Base-by-base conservation (phyloP, 2,329 filamentous ascomycete species). In the Shiraia bambusicola region DNA sequence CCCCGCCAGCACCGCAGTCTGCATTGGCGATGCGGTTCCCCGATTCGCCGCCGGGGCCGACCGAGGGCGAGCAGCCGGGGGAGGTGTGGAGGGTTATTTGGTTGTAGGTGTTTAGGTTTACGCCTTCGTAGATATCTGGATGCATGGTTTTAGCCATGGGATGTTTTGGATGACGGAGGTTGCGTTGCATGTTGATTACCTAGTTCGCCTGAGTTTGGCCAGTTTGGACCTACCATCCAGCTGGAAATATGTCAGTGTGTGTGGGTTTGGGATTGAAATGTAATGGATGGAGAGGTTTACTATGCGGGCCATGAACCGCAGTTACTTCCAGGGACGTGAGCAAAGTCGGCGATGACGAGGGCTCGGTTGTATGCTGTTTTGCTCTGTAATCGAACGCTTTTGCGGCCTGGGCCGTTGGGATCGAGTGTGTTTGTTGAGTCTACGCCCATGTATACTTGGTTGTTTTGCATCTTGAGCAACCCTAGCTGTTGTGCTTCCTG, bases 261-360 rank as follows among this genome's bases (percentile, higher is more conserved):
- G 13, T 15, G n/a, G 7, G 31, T 16, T 2, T 12, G 12, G n/a
- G 6, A n/a, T 15, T 11, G 9, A 19, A n/a, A n/a, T n/a, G n/a
- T n/a, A n/a, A n/a, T n/a, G 1, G 17, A 6, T 6, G 14, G n/a
- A 6, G 14, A 3, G 15, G 47, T 49, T 27, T 57, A 68, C 59
- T 67, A 70, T 22, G 68, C 65, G 9, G 69, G 69, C 68, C 69
- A 71, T 4, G 58, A 54, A 6, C 69, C 69, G 36, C 69, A 72
- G 30, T 49, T 57, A 22, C 49, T 65, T 9, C 64, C 65, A 2
- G 69, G 67, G 9, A 70, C 63, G 33, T 71, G 69, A 1, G 63
- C 65, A 38, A 72, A 64, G 49, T 71, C 67, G 15, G 63, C 65
- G 13, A 71, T 70, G 47, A 71, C 51, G 13, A 71, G 58, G 4